Base-by-base conservation (phyloP, 2,329 filamentous ascomycete species). In the Xylaria sp. region DNA sequence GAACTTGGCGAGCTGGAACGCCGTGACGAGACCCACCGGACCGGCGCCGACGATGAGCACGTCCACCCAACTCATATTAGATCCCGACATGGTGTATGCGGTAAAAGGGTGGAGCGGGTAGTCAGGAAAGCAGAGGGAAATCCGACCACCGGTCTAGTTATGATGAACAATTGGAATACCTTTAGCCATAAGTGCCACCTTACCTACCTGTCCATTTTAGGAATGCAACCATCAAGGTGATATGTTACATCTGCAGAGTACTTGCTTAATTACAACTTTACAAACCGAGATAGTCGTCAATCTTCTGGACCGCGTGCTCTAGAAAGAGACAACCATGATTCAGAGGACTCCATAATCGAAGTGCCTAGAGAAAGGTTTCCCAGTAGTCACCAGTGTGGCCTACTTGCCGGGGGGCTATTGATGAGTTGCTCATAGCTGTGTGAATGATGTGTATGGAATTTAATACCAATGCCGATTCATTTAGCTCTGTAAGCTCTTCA, bases 41-140 rank as follows among this genome's bases (percentile, higher is more conserved):
- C 76, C 76, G 29, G 76, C 76, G 22, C 74, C 74, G 4, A 77
- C 70, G 2, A 77, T 67, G 21, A 77, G 65, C 7, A 76, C 73
- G 39, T 67, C 65, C n/a, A 65, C 59, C 17, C 40, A 24, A 11
- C 48, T 45, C 29, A 41, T 22, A n/a, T 26, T 40, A n/a, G n/a
- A n/a, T 26, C 47, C 48, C 4, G 56, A 45, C 60, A 65, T 64
- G 17, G 19, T 34, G 13, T 17, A 29, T 37, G 37, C 22, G 39
- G 22, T 26, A 18, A n/a, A 20, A 11, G n/a, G 26, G 13, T 16
- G 20, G 7, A 17, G 48, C 29, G 40, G 22, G n/a, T 21, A 44
- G 26, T 9, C n/a, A 20, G 24, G 13, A 44, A n/a, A 40, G 20
- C n/a, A 22, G 47, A 40, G 24, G 26, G 42, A 44, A 44, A 50